A percentile compares a stretch with the other conserved stretches of the same genome.
Conservation (phyloP, 2,329 filamentous ascomycete genomes). For the Trichoderma endophyticum region DNA sequence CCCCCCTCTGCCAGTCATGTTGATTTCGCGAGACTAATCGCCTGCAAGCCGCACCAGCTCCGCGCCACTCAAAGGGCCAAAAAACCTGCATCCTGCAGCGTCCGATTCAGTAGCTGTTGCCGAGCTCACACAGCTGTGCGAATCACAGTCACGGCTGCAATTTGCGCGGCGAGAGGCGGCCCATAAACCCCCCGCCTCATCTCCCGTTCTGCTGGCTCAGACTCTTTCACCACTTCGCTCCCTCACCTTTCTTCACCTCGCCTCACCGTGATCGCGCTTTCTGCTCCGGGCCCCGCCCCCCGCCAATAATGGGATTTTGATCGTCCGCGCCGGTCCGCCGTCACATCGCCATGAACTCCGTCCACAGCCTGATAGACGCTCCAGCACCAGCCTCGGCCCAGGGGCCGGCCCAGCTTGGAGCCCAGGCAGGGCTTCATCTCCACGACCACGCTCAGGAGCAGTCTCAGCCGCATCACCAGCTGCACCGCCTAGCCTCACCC, state of each 20-base stretch:
- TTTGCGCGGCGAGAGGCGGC: conserved; percentile 11
- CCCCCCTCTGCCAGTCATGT: background rate
- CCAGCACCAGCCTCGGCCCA: conserved; percentile 21
- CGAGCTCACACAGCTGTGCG: background rate
- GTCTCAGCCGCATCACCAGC: conserved; percentile 8
- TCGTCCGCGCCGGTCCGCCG: conserved; percentile 18
- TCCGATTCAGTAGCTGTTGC: conserved; percentile 7
- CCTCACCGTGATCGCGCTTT: conserved; percentile 12
- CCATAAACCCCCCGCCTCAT: conserved; percentile 9
- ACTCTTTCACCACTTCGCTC: conserved; percentile 2
- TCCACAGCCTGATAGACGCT: conserved; percentile 37
- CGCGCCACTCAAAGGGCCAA: background rate
- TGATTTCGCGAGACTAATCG: conserved; percentile 6
- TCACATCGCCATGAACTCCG: conserved; percentile 37
- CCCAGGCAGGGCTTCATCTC: conserved; percentile 9
- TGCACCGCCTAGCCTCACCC: conserved; percentile 14
- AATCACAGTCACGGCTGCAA: background rate
- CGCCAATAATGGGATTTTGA: conserved; percentile 20
- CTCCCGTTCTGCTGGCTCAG: conserved; percentile 2
- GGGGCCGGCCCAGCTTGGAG: conserved; percentile 8
- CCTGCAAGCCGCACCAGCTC: conserved; percentile 11
- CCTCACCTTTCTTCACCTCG: conserved; percentile 19
- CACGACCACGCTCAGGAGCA: conserved; percentile 17
- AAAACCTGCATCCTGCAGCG: conserved; percentile 8
- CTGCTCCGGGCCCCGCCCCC: conserved; percentile 18